A percentile compares a stretch with the other conserved stretches of the same genome.
phyloP scores from a whole-genome alignment of 768 basidiomycete genomes.

The Crepidotus variabilis region DNA sequence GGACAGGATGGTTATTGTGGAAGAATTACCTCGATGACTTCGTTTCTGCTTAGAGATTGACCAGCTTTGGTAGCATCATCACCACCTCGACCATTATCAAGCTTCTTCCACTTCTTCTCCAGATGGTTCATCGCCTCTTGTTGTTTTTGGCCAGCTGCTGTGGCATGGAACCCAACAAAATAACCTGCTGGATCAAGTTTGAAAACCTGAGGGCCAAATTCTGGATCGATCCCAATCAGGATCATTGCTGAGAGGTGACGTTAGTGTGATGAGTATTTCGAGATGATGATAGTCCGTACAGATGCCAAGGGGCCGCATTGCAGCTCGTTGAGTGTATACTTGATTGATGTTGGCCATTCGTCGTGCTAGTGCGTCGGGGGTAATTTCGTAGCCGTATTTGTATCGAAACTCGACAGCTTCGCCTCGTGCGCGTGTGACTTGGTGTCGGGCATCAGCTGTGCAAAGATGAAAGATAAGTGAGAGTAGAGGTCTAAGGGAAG shows the following conservation, averaged over 20 bases:
- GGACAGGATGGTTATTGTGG: too few species aligned
- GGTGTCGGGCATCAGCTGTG: constrained; percentile 87
- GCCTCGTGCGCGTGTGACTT: constrained; percentile 78
- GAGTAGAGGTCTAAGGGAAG: neutral
- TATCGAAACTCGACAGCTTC: constrained; percentile 94
- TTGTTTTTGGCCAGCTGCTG: constrained; percentile 94
- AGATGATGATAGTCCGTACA: constrained; percentile 45
- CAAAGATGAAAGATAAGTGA: constrained; percentile 3
- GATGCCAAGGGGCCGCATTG: constrained; percentile 94
- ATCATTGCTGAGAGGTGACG: constrained; percentile 72
- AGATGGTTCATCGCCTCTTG: constrained; percentile 98
- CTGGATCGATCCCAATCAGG: constrained; percentile 87
- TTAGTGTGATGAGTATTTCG: neutral
- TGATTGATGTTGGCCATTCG: constrained; percentile 97
- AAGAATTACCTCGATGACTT: constrained; percentile 79
- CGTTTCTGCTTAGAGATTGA: constrained; percentile 63
- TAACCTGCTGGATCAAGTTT: constrained; percentile 99
- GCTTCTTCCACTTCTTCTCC: constrained; percentile 98
- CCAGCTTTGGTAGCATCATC: constrained; percentile 78
- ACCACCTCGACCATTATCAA: constrained; percentile 72
- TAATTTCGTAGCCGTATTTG: constrained; percentile 98
- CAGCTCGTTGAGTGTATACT: constrained; percentile 96
- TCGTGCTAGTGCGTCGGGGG: constrained; percentile 92
- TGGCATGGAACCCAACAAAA: constrained; percentile 97
- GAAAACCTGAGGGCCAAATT: constrained; percentile 94